These are phyloP conservation scores for Capronia americana DNA, from an alignment of 2,329 filamentous ascomycete genomes.

Conservation along the genomic window DNA sequence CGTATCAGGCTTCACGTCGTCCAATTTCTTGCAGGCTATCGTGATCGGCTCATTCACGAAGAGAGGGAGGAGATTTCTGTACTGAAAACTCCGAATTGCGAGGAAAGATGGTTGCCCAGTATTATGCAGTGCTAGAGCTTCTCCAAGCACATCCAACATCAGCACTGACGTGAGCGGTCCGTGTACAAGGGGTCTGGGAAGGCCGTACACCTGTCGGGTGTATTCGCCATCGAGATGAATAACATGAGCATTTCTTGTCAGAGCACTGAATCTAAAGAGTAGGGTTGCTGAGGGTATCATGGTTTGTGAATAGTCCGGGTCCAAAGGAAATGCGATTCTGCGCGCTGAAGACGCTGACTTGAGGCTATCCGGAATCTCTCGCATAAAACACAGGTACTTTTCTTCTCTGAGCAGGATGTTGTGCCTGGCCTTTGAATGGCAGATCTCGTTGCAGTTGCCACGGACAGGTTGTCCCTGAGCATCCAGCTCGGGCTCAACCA, in stretches of 20 bases:
- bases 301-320: constrained; percentile 63
- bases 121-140: constrained; percentile 14
- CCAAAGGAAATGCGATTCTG: constrained; percentile 44
- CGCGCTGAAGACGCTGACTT: constrained; percentile 21
- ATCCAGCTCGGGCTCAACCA: constrained; percentile 48
- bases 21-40: constrained; percentile 66
- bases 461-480: constrained; percentile 28
- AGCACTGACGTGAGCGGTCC: constrained; percentile 81
- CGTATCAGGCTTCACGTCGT: constrained; percentile 36
- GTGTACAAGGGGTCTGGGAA: constrained; percentile 79
- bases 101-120: background rate
- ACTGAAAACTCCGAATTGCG: constrained; percentile 68
- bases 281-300: constrained; percentile 72
- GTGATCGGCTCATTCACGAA: constrained; percentile 74
- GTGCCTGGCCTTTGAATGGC: constrained; percentile 33
- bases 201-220: constrained; percentile 73
- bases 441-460: background rate
- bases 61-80: constrained; percentile 81
- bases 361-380: constrained; percentile 46
- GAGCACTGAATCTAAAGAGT: constrained; percentile 87
- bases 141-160: constrained; percentile 69
- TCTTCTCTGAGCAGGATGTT: constrained; percentile 61
- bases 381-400: constrained; percentile 70
- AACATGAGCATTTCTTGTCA: constrained; percentile 89
- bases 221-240: constrained; percentile 85